Percentiles rank a stretch among this genome's conserved stretches.
phyloP scores from a whole-genome alignment of 2,329 filamentous ascomycete genomes.

The Diaporthe aspalathi region DNA sequence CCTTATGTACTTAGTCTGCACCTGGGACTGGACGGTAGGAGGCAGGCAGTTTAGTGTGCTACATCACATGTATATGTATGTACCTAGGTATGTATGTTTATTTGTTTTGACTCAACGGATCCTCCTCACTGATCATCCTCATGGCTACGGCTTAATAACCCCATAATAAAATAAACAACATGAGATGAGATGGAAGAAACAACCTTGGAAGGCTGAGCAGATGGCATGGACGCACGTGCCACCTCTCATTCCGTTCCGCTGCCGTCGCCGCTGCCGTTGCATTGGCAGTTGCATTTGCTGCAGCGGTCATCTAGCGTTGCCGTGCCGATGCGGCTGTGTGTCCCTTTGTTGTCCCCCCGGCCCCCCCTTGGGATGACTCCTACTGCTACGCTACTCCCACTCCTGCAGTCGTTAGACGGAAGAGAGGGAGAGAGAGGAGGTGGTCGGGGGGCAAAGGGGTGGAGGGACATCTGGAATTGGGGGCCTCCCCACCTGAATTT shows the following conservation, averaged over 20 bases:
- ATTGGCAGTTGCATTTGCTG: slow-evolving; percentile 1
- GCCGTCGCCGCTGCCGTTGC: background rate
- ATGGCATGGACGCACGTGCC: slow-evolving; percentile 57
- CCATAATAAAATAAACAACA: background rate
- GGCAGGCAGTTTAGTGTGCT: too few relatives aligned
- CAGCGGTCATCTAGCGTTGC: slow-evolving; percentile 1
- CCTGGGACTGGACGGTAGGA: too few relatives aligned
- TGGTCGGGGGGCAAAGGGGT: slow-evolving; percentile 7
- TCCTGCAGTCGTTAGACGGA: background rate
- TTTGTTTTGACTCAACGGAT: background rate
- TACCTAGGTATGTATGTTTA: too few relatives aligned
- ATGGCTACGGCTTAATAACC: too few relatives aligned
- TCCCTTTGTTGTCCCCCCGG: background rate
- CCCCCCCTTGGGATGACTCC: slow-evolving; percentile 21
- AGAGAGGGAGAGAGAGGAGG: background rate
- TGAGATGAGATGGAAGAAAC: slow-evolving; percentile 13
- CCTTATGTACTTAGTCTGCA: background rate
- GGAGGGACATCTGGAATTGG: slow-evolving; percentile 7
- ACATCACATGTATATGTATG: too few relatives aligned
- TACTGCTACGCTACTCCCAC: background rate
- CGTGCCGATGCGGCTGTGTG: slow-evolving; percentile 20
- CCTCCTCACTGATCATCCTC: background rate
- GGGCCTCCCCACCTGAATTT: background rate
- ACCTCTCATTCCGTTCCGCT: slow-evolving; percentile 40
- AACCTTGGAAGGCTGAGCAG: background rate